phyloP scores from a whole-genome alignment of 1,284 basidiomycete genomes.

The Cryptococcus sp. region DNA sequence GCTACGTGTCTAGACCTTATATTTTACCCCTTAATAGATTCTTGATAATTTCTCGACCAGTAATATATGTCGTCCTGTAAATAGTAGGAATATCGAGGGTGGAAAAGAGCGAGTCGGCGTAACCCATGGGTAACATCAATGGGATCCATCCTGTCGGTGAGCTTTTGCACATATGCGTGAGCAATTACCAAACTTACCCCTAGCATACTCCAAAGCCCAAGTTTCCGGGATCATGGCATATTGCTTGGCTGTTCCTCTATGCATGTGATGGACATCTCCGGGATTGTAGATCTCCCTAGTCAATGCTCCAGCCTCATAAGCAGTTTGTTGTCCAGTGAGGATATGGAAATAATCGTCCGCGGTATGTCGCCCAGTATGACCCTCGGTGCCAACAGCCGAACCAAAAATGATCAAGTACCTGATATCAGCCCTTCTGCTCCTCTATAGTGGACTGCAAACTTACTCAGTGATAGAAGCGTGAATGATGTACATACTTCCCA shows the following conservation, averaged over 20 bases:
- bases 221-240: slow-evolving; percentile 96
- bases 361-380: slow-evolving; percentile 88
- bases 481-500: slow-evolving; percentile 94
- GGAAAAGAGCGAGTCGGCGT: slow-evolving; percentile 78
- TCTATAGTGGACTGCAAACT: slow-evolving; percentile 46
- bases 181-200: slow-evolving; percentile 58
- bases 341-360: slow-evolving; percentile 96
- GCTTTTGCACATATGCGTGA: background rate
- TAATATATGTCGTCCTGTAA: slow-evolving; percentile 72
- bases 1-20: slow-evolving; percentile 44
- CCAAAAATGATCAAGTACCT: slow-evolving; percentile 75
- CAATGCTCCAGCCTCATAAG: slow-evolving; percentile 73
- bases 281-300: slow-evolving; percentile 77
- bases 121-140: slow-evolving; percentile 85
- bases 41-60: slow-evolving; percentile 72
- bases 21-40: slow-evolving; percentile 86
- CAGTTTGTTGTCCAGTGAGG: slow-evolving; percentile 86
- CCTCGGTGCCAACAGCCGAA: slow-evolving; percentile 92
- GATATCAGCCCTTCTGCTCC: background rate
- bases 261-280: slow-evolving; percentile 79
- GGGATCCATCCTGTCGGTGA: slow-evolving; percentile 73
- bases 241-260: slow-evolving; percentile 81
- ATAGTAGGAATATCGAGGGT: slow-evolving; percentile 84
- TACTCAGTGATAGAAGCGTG: slow-evolving; percentile 92
- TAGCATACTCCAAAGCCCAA: slow-evolving; percentile 91